Percentiles rank a stretch among this genome's conserved stretches.
Conservation (phyloP, 805 yeast genomes). For the Sungouiella thailandica region DNA sequence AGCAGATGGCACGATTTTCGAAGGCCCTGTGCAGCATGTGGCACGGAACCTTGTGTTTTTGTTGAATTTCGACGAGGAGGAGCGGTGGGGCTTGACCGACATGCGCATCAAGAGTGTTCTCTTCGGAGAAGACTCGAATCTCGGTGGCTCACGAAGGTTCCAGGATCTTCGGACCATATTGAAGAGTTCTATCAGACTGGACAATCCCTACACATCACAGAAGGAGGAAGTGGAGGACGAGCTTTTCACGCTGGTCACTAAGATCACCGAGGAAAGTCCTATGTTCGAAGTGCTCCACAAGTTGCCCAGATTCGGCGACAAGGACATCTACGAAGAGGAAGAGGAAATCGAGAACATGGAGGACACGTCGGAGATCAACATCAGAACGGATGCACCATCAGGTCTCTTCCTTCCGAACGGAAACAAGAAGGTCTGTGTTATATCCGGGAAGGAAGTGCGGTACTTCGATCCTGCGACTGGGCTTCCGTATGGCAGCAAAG, state of each 20-base stretch:
- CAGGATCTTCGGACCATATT: conserved; percentile 49
- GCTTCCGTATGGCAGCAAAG: conserved; percentile 79
- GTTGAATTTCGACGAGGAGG: conserved; percentile 41
- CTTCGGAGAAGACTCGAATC: conserved; percentile 57
- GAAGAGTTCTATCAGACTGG: conserved; percentile 28
- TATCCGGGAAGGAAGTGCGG: conserved; percentile 73
- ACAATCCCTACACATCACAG: conserved; percentile 32
- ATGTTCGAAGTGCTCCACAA: conserved; percentile 40
- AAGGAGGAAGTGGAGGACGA: conserved; percentile 29
- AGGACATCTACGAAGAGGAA: conserved; percentile 41
- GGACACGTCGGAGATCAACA: conserved; percentile 37
- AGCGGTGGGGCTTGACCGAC: conserved; percentile 20
- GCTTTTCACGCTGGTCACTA: conserved; percentile 28
- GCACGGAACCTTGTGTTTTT: conserved; percentile 51
- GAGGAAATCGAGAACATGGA: conserved; percentile 31
- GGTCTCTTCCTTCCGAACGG: conserved; percentile 72
- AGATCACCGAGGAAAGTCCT: conserved; percentile 31
- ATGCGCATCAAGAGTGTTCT: conserved; percentile 30
- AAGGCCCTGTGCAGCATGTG: conserved; percentile 68
- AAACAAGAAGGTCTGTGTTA: conserved; percentile 59
- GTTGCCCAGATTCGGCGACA: conserved; percentile 61
- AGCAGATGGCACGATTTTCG: conserved; percentile 31
- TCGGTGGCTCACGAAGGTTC: conserved; percentile 49
- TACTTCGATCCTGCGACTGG: conserved; percentile 88
- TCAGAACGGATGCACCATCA: conserved; percentile 67